These are phyloP conservation scores for Auriscalpium orientale DNA, from an alignment of 768 basidiomycete genomes.

Conservation along the genomic window DNA sequence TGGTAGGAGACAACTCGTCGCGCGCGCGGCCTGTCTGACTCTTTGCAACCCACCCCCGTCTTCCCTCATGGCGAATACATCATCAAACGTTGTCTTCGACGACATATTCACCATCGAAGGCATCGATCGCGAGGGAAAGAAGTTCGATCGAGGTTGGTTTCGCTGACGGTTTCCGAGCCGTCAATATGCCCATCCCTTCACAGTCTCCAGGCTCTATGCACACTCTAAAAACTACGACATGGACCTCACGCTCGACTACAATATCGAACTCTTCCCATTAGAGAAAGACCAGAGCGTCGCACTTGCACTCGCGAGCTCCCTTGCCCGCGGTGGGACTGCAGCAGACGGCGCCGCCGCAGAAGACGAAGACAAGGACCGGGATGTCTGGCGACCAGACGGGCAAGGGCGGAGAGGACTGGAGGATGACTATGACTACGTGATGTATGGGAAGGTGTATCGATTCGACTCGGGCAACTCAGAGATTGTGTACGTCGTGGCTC, in stretches of 20 bases:
- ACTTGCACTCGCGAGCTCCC: conserved; percentile 77
- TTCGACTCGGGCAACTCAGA: conserved; percentile 84
- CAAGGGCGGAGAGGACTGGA: conserved; percentile 78
- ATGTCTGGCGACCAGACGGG: conserved; percentile 81
- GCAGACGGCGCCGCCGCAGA: conserved; percentile 41
- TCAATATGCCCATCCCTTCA: not conserved
- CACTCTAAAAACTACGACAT: conserved; percentile 89
- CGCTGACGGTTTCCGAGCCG: not conserved
- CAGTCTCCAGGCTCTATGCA: conserved; percentile 88
- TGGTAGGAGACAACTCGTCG: too few species aligned
- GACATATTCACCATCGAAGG: conserved; percentile 84
- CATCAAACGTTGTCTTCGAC: conserved; percentile 82
- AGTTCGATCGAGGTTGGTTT: conserved; percentile 88
- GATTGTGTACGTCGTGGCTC: conserved; percentile 60
- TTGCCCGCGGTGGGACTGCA: conserved; percentile 48
- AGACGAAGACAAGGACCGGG: conserved; percentile 62
- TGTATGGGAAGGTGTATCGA: conserved; percentile 99
- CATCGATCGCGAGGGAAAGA: conserved; percentile 90
- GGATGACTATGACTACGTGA: conserved; percentile 97
- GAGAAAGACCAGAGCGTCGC: conserved; percentile 64
- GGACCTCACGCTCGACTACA: conserved; percentile 91
- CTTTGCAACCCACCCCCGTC: too few species aligned
- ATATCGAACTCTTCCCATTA: conserved; percentile 83
- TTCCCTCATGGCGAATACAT: conserved; percentile 14
- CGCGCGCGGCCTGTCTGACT: too few species aligned